Conservation (phyloP, 306 rosid species). For the Medicago lupulina region DNA sequence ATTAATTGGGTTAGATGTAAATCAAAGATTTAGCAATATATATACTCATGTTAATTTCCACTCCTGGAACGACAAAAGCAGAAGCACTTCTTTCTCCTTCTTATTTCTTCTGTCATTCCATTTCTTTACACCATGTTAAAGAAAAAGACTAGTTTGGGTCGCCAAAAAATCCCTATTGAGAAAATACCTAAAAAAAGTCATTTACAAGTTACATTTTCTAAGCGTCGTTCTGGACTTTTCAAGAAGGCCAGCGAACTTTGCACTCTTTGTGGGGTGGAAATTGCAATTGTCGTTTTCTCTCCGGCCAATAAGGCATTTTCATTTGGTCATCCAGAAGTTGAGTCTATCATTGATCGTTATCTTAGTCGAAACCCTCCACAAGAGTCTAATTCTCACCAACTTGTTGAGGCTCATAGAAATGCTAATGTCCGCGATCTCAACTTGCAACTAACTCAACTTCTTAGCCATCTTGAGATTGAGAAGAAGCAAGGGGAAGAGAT, state of each 20-base stretch:
- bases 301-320: slow-evolving; percentile 71
- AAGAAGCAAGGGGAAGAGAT: slow-evolving; percentile 60
- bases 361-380: slow-evolving; percentile 40
- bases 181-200: slow-evolving; percentile 65
- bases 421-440: slow-evolving; percentile 55
- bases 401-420: slow-evolving; percentile 49
- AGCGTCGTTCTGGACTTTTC: slow-evolving; percentile 70
- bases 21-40: slow-evolving; percentile 49
- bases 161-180: slow-evolving; percentile 62
- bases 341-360: slow-evolving; percentile 57
- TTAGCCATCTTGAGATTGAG: slow-evolving; percentile 56
- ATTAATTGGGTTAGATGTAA: slow-evolving; percentile 15
- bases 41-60: slow-evolving; percentile 37
- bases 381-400: slow-evolving; percentile 26
- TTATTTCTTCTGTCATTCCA: background rate
- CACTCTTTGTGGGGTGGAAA: slow-evolving; percentile 71
- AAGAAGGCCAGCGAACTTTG: slow-evolving; percentile 79
- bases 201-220: slow-evolving; percentile 74
- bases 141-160: slow-evolving; percentile 57
- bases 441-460: slow-evolving; percentile 50
- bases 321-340: slow-evolving; percentile 68
- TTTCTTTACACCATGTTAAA: slow-evolving; percentile 43
- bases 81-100: slow-evolving; percentile 7
- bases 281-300: slow-evolving; percentile 68
- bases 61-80: slow-evolving; percentile 25